Evolutionary conservation across 75 land plant species (phyloP).

Genomic region (Chamaecyparis obtusa): DNA sequence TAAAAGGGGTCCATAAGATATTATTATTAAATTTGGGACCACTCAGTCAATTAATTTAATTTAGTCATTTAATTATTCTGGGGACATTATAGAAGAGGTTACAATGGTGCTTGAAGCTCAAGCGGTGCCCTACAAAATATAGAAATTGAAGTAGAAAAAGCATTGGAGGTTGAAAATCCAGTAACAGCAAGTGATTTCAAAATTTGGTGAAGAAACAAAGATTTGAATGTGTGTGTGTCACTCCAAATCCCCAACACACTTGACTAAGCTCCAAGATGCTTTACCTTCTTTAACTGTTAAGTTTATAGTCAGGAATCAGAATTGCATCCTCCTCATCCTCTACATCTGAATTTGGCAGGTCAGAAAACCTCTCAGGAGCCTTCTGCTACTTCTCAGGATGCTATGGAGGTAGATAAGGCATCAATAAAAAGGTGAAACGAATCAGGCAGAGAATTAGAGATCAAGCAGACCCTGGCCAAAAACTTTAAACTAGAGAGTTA

Average conservation of each 20-base stretch:
- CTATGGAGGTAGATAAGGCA: not conserved
- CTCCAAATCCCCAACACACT: not conserved
- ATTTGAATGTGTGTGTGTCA: not conserved
- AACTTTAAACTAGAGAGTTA: not conserved
- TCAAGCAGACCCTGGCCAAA: not conserved
- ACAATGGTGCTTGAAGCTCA: not conserved
- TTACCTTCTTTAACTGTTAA: not conserved
- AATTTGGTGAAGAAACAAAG: not conserved
- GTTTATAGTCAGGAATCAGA: not conserved
- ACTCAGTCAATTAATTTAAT: no score
- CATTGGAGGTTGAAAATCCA: not conserved
- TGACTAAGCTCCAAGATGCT: not conserved
- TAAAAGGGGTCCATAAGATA: no score
- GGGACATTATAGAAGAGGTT: not conserved
- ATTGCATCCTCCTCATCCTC: not conserved
- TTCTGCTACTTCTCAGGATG: not conserved
- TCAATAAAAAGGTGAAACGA: not conserved
- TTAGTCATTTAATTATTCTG: no score
- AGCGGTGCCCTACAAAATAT: not conserved
- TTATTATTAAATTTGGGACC: no score
- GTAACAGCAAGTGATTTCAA: not conserved
- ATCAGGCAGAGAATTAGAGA: not conserved
- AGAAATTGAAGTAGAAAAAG: not conserved
- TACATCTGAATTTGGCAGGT: not conserved
- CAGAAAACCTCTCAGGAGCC: not conserved